Percentiles rank a stretch among this genome's conserved stretches.
phyloP scores from a whole-genome alignment of 305 asterid genomes.

The Fraxinus greggii region DNA sequence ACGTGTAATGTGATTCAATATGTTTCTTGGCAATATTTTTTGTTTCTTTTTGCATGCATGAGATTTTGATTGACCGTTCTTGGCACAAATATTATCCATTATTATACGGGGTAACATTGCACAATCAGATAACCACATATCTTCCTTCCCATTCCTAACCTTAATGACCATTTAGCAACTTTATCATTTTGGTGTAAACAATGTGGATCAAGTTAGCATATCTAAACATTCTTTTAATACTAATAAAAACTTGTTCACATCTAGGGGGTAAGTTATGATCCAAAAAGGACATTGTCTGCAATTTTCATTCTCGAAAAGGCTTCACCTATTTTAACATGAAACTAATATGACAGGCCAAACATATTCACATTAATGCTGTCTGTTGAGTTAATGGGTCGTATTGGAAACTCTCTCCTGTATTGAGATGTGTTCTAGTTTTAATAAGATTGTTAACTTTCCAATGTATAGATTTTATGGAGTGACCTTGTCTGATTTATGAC shows the following conservation, averaged over 20 bases:
- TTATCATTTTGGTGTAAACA: not conserved
- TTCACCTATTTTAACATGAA: not conserved
- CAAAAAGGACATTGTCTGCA: not conserved
- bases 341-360: not conserved
- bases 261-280: not conserved
- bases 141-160: not conserved
- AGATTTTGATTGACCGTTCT: not conserved
- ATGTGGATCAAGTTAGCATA: not conserved
- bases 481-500: conserved; percentile 33
- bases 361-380: not conserved
- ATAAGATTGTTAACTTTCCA: conserved; percentile 5
- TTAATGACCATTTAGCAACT: not conserved
- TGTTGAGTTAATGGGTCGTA: not conserved
- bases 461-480: conserved; percentile 18
- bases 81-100: not conserved
- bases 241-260: not conserved
- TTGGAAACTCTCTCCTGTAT: conserved; percentile 8
- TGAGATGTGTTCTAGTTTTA: conserved; percentile 2
- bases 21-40: not conserved
- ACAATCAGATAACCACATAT: not conserved
- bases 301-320: not conserved
- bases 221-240: not conserved
- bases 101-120: not conserved
- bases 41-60: not conserved
- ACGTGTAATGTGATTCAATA: not conserved